Percentiles rank a stretch among this genome's conserved stretches.
Evolutionary conservation across 164 flowering plant genomes (phyloP).

Genomic region (Nymphaea thermarum): DNA sequence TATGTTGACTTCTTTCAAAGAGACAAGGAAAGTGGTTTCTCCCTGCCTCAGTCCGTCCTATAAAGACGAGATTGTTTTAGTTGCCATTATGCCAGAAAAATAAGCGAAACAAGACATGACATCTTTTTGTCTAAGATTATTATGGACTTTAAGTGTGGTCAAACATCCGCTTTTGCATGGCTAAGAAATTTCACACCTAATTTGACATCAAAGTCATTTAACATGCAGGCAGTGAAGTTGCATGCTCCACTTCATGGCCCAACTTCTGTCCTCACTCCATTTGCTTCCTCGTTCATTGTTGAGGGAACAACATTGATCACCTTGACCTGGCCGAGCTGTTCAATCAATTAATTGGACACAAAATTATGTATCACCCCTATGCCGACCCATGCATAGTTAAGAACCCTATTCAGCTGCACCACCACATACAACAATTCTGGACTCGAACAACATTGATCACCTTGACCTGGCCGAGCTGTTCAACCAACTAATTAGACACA

Average conservation of each 20-base stretch:
- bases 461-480: background rate
- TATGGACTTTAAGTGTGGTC: background rate
- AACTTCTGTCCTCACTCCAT: background rate
- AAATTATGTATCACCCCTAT: constrained; percentile 6
- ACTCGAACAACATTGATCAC: background rate
- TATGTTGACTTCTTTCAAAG: too few relatives aligned
- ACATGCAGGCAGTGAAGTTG: background rate
- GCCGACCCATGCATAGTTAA: background rate
- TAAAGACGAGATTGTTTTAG: too few relatives aligned
- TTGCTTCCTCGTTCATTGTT: background rate
- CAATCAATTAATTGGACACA: background rate
- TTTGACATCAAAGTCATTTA: background rate
- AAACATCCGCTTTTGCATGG: background rate
- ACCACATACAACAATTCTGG: background rate
- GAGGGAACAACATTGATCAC: background rate
- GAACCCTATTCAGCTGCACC: background rate
- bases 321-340: background rate
- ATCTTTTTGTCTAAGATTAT: background rate
- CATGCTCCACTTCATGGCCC: background rate
- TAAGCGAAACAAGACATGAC: background rate
- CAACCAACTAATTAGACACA: background rate
- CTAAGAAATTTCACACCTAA: background rate
- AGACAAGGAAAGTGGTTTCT: too few relatives aligned
- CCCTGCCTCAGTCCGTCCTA: too few relatives aligned
- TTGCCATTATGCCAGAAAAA: too few relatives aligned